phyloP scores from a whole-genome alignment of 2,329 filamentous ascomycete species.

The Ascochyta rabiei region DNA sequence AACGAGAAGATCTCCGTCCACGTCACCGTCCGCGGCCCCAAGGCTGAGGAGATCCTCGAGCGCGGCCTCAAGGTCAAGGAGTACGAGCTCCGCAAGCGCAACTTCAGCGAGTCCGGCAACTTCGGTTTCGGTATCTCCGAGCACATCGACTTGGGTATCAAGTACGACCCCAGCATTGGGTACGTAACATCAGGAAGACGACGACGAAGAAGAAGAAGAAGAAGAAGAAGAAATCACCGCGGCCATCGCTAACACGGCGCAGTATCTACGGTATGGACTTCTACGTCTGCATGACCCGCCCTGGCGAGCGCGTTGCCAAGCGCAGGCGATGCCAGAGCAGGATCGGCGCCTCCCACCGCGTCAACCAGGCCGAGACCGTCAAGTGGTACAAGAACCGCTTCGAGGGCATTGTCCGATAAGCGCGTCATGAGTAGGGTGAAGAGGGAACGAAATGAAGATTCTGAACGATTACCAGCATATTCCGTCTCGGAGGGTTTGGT shows the following conservation, averaged over 20 bases:
- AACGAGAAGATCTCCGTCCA: conserved; percentile 98
- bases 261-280: conserved; percentile 85
- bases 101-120: conserved; percentile 96
- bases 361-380: conserved; percentile 93
- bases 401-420: conserved; percentile 99
- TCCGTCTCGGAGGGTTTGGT: conserved; percentile 47
- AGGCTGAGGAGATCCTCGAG: conserved; percentile 99
- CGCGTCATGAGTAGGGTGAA: conserved; percentile 36
- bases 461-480: conserved; percentile 47
- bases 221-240: no score
- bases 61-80: conserved; percentile 99
- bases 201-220: no score
- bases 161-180: conserved; percentile 57
- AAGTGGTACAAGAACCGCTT: conserved; percentile 98
- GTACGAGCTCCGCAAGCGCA: conserved; percentile 98
- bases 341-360: conserved; percentile 88
- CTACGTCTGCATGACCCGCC: conserved; percentile 99
- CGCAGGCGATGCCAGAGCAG: conserved; percentile 86
- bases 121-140: conserved; percentile 99
- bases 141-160: conserved; percentile 99
- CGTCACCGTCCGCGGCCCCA: conserved; percentile 98
- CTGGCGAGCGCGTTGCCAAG: conserved; percentile 96
- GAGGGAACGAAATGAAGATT: conserved; percentile 39
- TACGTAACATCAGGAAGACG: conserved; percentile 26
- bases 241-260: conserved; percentile 29